These are phyloP conservation scores for Starmerella bacillaris DNA, from an alignment of 805 yeast species.

Conservation along the genomic window DNA sequence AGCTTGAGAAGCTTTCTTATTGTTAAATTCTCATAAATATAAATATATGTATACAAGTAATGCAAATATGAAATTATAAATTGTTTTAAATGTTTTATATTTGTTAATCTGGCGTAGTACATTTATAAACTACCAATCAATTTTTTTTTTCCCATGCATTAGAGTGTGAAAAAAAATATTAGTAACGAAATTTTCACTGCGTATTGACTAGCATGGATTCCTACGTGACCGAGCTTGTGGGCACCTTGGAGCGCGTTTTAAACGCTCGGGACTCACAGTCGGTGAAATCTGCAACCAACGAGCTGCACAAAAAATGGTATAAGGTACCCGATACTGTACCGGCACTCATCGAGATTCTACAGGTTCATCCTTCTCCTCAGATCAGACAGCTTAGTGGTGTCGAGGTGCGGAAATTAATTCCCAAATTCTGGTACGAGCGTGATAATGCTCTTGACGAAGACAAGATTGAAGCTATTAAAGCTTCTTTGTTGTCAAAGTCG, in stretches of 20 bases:
- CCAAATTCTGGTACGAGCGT: constrained; percentile 41
- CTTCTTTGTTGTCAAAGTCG: constrained; percentile 48
- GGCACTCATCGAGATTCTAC: constrained; percentile 64
- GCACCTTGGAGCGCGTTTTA: constrained; percentile 57
- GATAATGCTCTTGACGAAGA: constrained; percentile 28
- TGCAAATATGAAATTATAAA: too few species aligned
- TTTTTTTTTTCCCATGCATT: too few species aligned
- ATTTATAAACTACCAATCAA: too few species aligned
- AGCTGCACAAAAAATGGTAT: constrained; percentile 58
- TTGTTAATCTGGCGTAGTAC: not conserved
- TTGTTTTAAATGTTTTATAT: too few species aligned
- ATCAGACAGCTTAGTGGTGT: constrained; percentile 88
- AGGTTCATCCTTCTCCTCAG: constrained; percentile 48
- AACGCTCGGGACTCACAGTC: constrained; percentile 58
- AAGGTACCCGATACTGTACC: constrained; percentile 55
- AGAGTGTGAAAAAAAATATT: too few species aligned
- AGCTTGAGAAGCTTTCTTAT: too few species aligned
- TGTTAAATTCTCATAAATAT: too few species aligned
- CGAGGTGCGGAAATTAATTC: constrained; percentile 74
- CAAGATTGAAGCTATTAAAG: constrained; percentile 43
- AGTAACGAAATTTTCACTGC: not conserved
- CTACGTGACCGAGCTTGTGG: constrained; percentile 46
- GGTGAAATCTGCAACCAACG: constrained; percentile 65
- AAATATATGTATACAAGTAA: too few species aligned
- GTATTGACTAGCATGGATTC: constrained; percentile 7